A percentile compares a stretch with the other conserved stretches of the same genome.
Conservation (phyloP, 306 rosid species). For the Inga laurina region DNA sequence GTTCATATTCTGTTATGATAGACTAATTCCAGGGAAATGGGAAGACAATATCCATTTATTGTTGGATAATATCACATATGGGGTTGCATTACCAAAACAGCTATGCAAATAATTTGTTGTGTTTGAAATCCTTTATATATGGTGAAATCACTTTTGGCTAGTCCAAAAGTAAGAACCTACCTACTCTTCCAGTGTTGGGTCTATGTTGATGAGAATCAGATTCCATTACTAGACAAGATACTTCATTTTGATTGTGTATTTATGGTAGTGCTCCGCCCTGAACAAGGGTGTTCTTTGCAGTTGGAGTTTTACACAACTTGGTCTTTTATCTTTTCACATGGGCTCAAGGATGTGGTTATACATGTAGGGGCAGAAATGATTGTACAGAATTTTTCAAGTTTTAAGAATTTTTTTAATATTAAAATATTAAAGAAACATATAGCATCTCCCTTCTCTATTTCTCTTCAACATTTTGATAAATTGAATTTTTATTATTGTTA, state of each 20-base stretch:
- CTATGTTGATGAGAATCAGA: not conserved
- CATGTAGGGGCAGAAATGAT: not conserved
- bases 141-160: slow-evolving; percentile 1
- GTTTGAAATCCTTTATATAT: not conserved
- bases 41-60: not conserved
- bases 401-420: not conserved
- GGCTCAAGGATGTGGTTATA: not conserved
- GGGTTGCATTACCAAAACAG: not conserved
- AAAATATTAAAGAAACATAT: not conserved
- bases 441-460: not conserved
- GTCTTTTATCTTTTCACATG: not conserved
- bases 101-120: not conserved
- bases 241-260: not conserved
- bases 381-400: not conserved
- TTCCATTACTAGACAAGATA: not conserved
- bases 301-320: not conserved
- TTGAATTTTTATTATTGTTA: not conserved
- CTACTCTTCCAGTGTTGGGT: not conserved
- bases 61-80: not conserved
- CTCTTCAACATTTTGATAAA: slow-evolving; percentile 11
- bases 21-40: not conserved
- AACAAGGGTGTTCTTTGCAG: not conserved
- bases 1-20: not conserved
- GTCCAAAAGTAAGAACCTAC: not conserved
- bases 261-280: not conserved